Percentiles rank a stretch among this genome's conserved stretches.
These are phyloP conservation scores for Circinella umbellata DNA, from an alignment of 371 early-diverging fungal genomes.

Conservation along the genomic window DNA sequence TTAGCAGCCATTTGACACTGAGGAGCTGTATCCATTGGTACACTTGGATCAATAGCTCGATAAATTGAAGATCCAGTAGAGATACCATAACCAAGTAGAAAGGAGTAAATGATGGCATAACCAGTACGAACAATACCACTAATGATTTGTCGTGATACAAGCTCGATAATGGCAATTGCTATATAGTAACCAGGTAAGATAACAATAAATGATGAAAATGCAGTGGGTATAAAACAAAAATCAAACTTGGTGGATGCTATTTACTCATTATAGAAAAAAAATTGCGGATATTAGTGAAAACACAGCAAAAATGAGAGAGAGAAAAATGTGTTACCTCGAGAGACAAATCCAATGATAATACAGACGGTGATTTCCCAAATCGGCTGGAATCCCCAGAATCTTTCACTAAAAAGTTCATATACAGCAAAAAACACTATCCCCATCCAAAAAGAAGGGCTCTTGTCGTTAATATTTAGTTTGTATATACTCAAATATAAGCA, in stretches of 20 bases:
- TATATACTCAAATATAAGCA: neutral
- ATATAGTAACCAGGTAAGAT: slow-evolving; percentile 77
- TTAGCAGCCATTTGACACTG: slow-evolving; percentile 26
- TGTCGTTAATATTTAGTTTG: too few relatives aligned
- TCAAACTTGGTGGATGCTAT: slow-evolving; percentile 27
- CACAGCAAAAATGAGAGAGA: neutral
- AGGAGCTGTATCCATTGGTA: slow-evolving; percentile 18
- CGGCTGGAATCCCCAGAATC: slow-evolving; percentile 46
- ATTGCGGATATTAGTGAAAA: too few relatives aligned
- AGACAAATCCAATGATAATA: slow-evolving; percentile 70
- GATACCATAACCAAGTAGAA: slow-evolving; percentile 81
- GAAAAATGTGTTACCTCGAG: slow-evolving; percentile 38
- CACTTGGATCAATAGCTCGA: slow-evolving; percentile 36
- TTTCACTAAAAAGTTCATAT: slow-evolving; percentile 46
- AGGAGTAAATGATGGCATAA: slow-evolving; percentile 78
- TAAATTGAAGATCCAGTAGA: slow-evolving; percentile 68
- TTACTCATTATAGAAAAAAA: neutral
- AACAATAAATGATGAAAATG: slow-evolving; percentile 59
- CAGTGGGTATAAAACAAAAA: slow-evolving; percentile 54
- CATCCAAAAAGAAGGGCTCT: too few relatives aligned
- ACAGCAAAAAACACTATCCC: slow-evolving; percentile 41
- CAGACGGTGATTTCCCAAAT: slow-evolving; percentile 76
- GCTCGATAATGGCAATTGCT: slow-evolving; percentile 79
- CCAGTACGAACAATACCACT: slow-evolving; percentile 87
- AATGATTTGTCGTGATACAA: slow-evolving; percentile 83